Evolutionary conservation across 2,329 filamentous ascomycete genomes (phyloP).

Genomic region (Hypoxylon sp.): DNA sequence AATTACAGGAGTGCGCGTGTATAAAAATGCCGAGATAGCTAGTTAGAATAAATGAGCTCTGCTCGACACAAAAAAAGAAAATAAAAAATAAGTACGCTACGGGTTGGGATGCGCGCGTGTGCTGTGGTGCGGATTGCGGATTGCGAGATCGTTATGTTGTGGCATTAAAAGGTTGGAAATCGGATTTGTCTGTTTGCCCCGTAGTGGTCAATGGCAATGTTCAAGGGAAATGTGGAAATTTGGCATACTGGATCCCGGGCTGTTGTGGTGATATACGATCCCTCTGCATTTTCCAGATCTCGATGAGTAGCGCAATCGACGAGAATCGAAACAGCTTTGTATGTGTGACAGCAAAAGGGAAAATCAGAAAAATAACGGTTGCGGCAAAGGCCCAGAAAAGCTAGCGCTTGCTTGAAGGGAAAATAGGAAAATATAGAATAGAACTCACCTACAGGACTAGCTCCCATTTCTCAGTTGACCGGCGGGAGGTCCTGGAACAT

Average conservation of each 20-base stretch:
- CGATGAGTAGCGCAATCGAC: constrained; percentile 49
- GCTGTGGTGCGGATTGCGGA: constrained; percentile 38
- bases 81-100: constrained; percentile 29
- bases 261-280: constrained; percentile 52
- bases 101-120: constrained; percentile 24
- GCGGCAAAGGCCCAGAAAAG: constrained; percentile 44
- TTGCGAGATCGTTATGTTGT: constrained; percentile 45
- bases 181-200: constrained; percentile 48
- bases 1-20: constrained; percentile 40
- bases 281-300: constrained; percentile 53
- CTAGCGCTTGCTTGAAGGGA: constrained; percentile 36
- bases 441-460: constrained; percentile 44
- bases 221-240: constrained; percentile 53
- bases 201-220: constrained; percentile 54
- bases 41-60: constrained; percentile 9
- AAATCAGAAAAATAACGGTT: constrained; percentile 34
- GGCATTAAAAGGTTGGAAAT: constrained; percentile 48
- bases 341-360: constrained; percentile 45
- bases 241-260: constrained; percentile 52
- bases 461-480: constrained; percentile 31
- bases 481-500: constrained; percentile 38
- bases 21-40: constrained; percentile 35
- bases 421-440: constrained; percentile 40
- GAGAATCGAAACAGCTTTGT: constrained; percentile 42
- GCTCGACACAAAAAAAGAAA: constrained; percentile 4